Conservation (phyloP, 345 rosid genomes). For the Lagerstroemia speciosa region DNA sequence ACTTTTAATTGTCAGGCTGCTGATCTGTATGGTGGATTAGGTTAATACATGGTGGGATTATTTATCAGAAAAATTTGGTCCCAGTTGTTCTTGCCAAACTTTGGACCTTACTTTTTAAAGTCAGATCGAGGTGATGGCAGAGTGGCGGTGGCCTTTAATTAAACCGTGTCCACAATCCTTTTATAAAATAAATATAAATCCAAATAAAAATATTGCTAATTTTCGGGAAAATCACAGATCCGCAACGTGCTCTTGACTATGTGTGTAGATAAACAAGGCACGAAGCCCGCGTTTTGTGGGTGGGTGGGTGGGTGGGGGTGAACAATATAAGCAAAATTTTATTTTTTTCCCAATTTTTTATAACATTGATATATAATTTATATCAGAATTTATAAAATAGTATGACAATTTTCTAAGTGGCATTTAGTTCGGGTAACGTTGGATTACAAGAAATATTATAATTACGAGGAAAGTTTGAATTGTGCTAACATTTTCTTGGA, state of each 20-base stretch:
- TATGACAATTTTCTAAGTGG: no score
- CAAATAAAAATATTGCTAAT: background rate
- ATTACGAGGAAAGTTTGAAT: no score
- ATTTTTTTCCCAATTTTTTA: no score
- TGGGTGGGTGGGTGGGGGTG: no score
- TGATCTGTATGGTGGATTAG: background rate
- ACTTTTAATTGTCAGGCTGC: background rate
- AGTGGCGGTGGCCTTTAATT: background rate
- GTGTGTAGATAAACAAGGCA: background rate
- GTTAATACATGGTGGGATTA: background rate
- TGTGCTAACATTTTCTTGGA: no score
- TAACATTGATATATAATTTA: no score
- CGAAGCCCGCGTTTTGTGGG: no score
- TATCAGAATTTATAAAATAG: no score
- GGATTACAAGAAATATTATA: no score
- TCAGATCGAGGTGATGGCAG: background rate
- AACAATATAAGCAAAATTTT: no score
- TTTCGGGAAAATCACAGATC: background rate
- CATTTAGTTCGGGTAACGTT: no score
- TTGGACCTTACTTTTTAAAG: background rate
- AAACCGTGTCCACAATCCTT: background rate
- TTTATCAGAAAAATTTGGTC: background rate
- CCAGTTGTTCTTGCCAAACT: background rate
- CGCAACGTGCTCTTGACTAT: background rate
- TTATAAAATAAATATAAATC: background rate